Evolutionary conservation across 768 basidiomycete genomes (phyloP), one percentile per base, ranked within the genome.

Genomic region (Suillus alpinus): DNA sequence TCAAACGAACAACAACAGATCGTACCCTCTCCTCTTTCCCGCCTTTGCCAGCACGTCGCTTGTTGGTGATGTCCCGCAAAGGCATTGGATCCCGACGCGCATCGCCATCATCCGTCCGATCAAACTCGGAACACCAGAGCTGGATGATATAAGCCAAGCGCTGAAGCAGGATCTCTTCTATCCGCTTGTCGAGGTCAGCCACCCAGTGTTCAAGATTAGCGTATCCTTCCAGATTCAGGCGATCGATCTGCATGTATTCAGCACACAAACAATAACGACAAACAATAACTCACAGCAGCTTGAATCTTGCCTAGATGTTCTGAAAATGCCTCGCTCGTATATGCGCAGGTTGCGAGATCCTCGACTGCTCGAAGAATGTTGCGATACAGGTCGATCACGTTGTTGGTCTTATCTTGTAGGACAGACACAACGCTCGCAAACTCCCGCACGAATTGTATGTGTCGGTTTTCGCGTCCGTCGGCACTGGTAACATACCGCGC

Each of bases 391-490:
- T 96, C 95, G 63, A 99, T 92, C 58, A 96, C 88, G 56, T 83
- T 89, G 73, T 96, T 96, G 47, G 95, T 92, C 75, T 98, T 97
- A 78, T 99, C 97, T 82, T 98, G 96, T 26, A 99, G 78, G 10
- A 96, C 81, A 1, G 95, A 95, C 0, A 98, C 91, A 4, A 94
- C 85, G 62, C 91, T 92, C 1, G 96, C 95, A 69, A 98, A 97
- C 70, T 98, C 95, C 59, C 94, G 84, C 10, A 98, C 95, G 65
- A 94, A 98, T 62, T 93, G 89, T 29, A 96, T 87, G 69, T 98
- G 96, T 62, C 93, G 81, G 69, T 88, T 94, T 69, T 97, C 95
- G 43, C 75, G 81, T 13, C 86, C 88, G 66, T 94, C 92, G n/a
- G 86, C 79, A 51, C 82, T 80, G 0, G 89, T 79, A 7, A 90